Evolutionary conservation across 1,139 yeast genomes (phyloP), one percentile per base, ranked within the genome.

Genomic region (Geotrichum klebahnii): DNA sequence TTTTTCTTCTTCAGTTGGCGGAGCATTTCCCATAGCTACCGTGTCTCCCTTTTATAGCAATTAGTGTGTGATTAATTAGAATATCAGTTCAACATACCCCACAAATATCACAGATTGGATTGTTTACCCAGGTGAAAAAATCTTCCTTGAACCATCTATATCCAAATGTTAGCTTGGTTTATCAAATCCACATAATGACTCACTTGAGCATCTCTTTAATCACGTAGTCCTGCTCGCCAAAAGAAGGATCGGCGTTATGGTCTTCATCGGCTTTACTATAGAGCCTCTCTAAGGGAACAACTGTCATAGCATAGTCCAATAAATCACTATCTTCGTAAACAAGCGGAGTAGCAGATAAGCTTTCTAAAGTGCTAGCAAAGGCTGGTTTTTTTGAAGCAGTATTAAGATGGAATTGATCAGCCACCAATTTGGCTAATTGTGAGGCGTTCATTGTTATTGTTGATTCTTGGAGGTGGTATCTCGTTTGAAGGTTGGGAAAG

Each of bases 111-210:
- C 96, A 89, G 6, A 70, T 63, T 0, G 95, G 90, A 39, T 75
- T 75, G 60, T 84, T 83, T 12, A 87, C 82, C 97, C 97, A 90
- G 34, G 69, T 72, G 69, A 92, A 90, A 69, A 87, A 89, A 43
- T 79, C 82, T 45, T 82, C 72, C 60, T 88, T 89, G 69, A 84
- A 90, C 80, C 94, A 90, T 40, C 74, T 55, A 12, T 3, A 10
- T n/a, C n/a, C n/a, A 26, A 26, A 6, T 6, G 10, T 26, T 17
- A 14, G 42, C 33, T 24, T 37, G 51, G 12, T 22, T n/a, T 29
- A 20, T 5, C 36, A 29, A n/a, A 17, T 20, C 17, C 10, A 44
- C 22, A 22, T 8, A 19, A 12, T 8, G 19, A 22, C 46, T n/a
- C 43, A 53, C 52, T 55, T 58, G 33, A 90, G 71, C 17, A 86